Evolutionary conservation across 306 rosid species (phyloP), one percentile per base, ranked within the genome.

Genomic region (Carpinus fangiana): DNA sequence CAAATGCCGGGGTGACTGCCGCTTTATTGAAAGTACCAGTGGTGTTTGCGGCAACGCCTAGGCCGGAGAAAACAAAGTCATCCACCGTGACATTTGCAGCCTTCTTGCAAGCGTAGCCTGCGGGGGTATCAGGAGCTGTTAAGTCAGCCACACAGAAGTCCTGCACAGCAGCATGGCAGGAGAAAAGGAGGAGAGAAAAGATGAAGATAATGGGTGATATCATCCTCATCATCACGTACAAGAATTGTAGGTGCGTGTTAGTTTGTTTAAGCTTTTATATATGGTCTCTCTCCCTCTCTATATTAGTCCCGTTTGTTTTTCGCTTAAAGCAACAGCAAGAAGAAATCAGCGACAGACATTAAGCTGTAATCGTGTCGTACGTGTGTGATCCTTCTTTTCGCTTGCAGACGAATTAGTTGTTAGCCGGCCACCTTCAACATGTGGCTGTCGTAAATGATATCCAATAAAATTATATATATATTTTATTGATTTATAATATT

Each of bases 131-230:
- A 0, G 97, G 89, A 1, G 45, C 85, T 12, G 81, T 18, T 28
- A 54, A 81, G 80, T 94, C 97, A 1, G 90, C 97, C 1, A 94
- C 97, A 1, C 98, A 92, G 79, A 94, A 94, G 85, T 92, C 98
- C 53, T 87, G 85, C 8, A 91, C 90, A 0, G 90, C 82, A 28
- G 95, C 97, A 1, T 83, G 61, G 72, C 90, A 85, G 75, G 62
- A 45, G 62, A 86, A 78, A 43, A 85, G 45, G 28, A 84, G 64
- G 48, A 88, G 78, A 14, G 78, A 78, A 34, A 79, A 50, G 48
- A 79, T 38, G 73, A 84, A 70, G 86, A 90, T 70, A 68, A 87
- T 56, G 16, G 83, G 79, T 62, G 81, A 78, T 57, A 80, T 50
- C 83, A 80, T 87, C 51, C 71, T 86, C 86, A 36, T 3, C 0